Percentiles rank a stretch among this genome's conserved stretches.
phyloP scores from a whole-genome alignment of 371 early-diverging fungal species.

The Caulochytrium protostelioides region DNA sequence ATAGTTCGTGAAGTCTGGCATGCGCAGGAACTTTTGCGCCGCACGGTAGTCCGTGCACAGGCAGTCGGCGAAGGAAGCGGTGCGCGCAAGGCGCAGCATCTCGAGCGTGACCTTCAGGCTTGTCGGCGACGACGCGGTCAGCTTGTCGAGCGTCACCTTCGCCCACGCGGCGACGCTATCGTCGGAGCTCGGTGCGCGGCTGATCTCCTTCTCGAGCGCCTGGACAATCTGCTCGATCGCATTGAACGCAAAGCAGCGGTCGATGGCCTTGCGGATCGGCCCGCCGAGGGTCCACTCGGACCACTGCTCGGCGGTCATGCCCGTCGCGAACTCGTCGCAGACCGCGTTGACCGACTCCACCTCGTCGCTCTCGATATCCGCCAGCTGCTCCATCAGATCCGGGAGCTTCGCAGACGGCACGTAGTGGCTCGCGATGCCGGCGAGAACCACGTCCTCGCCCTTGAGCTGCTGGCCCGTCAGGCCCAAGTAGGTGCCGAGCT shows the following conservation, averaged over 20 bases:
- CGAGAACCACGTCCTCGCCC: constrained; percentile 61
- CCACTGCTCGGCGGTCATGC: constrained; percentile 6
- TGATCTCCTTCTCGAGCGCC: constrained; percentile 41
- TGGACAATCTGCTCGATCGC: constrained; percentile 55
- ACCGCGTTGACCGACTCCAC: constrained; percentile 63
- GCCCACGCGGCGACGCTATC: constrained; percentile 33
- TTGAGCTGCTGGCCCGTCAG: constrained; percentile 64
- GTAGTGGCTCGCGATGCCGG: constrained; percentile 93
- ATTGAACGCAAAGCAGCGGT: constrained; percentile 58
- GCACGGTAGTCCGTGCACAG: constrained; percentile 70
- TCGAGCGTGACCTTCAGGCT: constrained; percentile 70
- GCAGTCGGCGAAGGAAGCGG: constrained; percentile 48
- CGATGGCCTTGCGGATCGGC: constrained; percentile 44
- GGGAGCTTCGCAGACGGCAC: constrained; percentile 66
- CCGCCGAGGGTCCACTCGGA: constrained; percentile 34
- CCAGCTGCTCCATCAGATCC: constrained; percentile 53
- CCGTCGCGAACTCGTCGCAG: constrained; percentile 54
- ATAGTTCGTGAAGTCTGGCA: constrained; percentile 73
- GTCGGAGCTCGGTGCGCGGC: not conserved
- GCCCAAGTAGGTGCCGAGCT: constrained; percentile 76
- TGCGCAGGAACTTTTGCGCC: constrained; percentile 51
- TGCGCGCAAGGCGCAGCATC: constrained; percentile 49
- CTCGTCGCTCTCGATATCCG: constrained; percentile 58
- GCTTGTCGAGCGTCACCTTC: constrained; percentile 34
- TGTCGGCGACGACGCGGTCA: constrained; percentile 58